phyloP scores from a whole-genome alignment of 331 rosid species.

The Saraca asoca region DNA sequence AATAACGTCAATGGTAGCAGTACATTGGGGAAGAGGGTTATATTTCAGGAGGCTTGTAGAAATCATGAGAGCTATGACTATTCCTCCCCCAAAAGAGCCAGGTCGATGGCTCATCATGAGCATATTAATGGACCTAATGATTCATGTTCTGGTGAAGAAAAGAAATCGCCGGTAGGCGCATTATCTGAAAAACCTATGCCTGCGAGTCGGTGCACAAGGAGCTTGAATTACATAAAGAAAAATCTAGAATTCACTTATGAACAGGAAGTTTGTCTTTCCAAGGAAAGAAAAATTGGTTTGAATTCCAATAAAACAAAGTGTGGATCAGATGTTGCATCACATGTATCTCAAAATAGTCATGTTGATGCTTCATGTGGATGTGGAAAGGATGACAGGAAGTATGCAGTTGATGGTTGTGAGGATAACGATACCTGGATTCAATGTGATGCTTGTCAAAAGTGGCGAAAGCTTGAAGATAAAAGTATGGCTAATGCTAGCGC shows the following conservation, averaged over 20 bases:
- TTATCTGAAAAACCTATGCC: slow-evolving; percentile 43
- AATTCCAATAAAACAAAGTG: slow-evolving; percentile 41
- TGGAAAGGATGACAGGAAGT: slow-evolving; percentile 41
- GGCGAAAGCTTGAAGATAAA: slow-evolving; percentile 81
- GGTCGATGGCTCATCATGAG: slow-evolving; percentile 43
- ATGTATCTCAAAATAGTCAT: slow-evolving; percentile 36
- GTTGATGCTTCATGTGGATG: slow-evolving; percentile 42
- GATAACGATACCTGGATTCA: slow-evolving; percentile 82
- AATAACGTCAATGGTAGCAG: slow-evolving; percentile 37
- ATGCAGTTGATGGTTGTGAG: slow-evolving; percentile 39
- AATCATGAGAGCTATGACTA: slow-evolving; percentile 42
- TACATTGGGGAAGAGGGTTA: slow-evolving; percentile 50
- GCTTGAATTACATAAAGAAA: slow-evolving; percentile 58
- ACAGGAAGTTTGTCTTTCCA: slow-evolving; percentile 43
- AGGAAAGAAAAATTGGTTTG: slow-evolving; percentile 37
- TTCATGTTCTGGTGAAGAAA: slow-evolving; percentile 46
- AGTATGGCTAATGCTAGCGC: slow-evolving; percentile 52
- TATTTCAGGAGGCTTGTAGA: slow-evolving; percentile 40
- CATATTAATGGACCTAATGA: slow-evolving; percentile 31
- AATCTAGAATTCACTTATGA: slow-evolving; percentile 51
- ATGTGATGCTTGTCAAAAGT: slow-evolving; percentile 89
- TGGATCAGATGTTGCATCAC: slow-evolving; percentile 39
- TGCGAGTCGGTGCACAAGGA: slow-evolving; percentile 51
- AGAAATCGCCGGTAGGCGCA: slow-evolving; percentile 50
- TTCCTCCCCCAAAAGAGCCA: slow-evolving; percentile 64